Evolutionary conservation across 2,329 filamentous ascomycete genomes (phyloP), one percentile per base, ranked within the genome.

Genomic region (Colletotrichum lupini): DNA sequence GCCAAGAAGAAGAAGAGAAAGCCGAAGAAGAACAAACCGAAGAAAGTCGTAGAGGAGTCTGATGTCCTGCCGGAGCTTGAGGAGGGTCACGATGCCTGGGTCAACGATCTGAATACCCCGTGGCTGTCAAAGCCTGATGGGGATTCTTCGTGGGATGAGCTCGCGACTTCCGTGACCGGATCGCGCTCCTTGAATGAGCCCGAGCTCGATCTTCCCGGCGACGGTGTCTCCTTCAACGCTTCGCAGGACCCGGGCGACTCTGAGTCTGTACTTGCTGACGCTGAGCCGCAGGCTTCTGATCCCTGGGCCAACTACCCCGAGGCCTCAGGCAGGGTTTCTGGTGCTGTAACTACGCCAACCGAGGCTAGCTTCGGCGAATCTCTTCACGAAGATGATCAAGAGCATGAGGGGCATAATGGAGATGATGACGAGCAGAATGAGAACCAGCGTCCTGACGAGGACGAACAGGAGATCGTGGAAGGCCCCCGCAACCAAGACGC

Each of bases 41-140:
- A 87, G 73, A 80, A 84, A 55, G 88, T 8, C 19, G 4, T 1
- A 87, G 78, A 87, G 84, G 2, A 14, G 16, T 6, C 16, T 8
- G 19, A 32, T 26, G 26, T 9, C 28, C 28, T n/a, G 37, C 14
- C 5, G 5, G 37, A 42, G 55, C 11, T 14, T 30, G 42, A 49
- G 19, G 42, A 49, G 32, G 11, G 12, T 12, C 22, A 7, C 32
- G 3, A 11, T 32, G 26, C 55, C 19, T 9, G 16, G 11, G 24
- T 26, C 55, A 26, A 57, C 0, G 26, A 57, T 19, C 28, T 19
- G 4, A 19, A 8, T 49, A n/a, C 42, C 19, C 16, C 16, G 8
- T 49, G 7, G 19, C 42, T 19, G 2, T 49, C 42, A 19, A 49
- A 49, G 19, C 19, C 42, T 49, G 19, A n/a, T 7, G 42, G 7